phyloP scores from a whole-genome alignment of 805 yeast species.

The Candida corydali region DNA sequence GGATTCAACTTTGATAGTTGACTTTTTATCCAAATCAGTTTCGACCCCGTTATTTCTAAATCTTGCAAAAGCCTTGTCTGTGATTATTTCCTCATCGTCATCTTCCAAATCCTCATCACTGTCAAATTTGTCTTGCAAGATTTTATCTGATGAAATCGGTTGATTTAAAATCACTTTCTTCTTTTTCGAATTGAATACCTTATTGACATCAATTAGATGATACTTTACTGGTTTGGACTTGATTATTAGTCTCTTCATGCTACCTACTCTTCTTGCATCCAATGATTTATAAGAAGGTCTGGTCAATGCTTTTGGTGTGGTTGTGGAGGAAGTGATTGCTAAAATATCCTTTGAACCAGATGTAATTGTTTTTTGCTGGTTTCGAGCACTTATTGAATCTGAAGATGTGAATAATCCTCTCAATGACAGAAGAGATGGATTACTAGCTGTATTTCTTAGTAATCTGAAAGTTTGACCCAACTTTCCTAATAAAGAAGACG shows the following conservation, averaged over 20 bases:
- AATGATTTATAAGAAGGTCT: conserved; percentile 11
- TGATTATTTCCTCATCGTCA: conserved; percentile 10
- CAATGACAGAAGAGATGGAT: conserved; percentile 11
- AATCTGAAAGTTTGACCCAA: conserved; percentile 33
- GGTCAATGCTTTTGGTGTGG: conserved; percentile 6
- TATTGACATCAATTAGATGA: conserved; percentile 39
- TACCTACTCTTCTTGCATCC: conserved; percentile 18
- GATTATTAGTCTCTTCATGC: conserved; percentile 32
- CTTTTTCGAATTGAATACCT: conserved; percentile 32
- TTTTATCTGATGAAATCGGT: conserved; percentile 12
- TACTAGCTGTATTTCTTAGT: conserved; percentile 18
- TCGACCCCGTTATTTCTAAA: conserved; percentile 8
- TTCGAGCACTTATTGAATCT: conserved; percentile 15
- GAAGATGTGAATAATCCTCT: conserved; percentile 31
- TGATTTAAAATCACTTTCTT: conserved; percentile 22
- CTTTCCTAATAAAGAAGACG: conserved; percentile 24
- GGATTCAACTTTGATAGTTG: conserved; percentile 9
- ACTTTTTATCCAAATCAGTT: conserved; percentile 7
- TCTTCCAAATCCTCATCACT: conserved; percentile 23
- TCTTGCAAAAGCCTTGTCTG: conserved; percentile 8
- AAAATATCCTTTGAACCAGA: conserved; percentile 1
- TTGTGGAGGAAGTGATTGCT: not conserved
- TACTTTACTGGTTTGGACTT: conserved; percentile 38
- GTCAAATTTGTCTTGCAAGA: conserved; percentile 15
- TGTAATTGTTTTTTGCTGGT: conserved; percentile 6